Conservation (phyloP, 2,329 filamentous ascomycete genomes). For the Aspergillus ruber region DNA sequence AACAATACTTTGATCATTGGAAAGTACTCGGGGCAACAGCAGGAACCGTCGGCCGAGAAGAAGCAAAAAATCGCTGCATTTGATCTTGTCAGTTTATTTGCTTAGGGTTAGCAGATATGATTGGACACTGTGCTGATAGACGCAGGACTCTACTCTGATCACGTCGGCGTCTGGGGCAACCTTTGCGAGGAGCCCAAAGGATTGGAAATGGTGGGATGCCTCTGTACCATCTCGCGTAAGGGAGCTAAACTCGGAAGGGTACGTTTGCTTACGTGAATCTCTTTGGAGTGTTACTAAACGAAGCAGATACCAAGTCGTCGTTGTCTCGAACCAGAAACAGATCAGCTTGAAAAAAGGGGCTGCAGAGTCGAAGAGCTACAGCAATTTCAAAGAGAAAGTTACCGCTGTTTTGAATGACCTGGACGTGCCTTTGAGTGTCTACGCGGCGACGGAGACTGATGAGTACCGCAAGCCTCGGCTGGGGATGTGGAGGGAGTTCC, state of each 20-base stretch:
- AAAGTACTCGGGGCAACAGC: constrained; percentile 49
- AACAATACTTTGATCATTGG: constrained; percentile 69
- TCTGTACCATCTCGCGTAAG: constrained; percentile 62
- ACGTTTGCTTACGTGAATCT: constrained; percentile 13
- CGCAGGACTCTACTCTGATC: constrained; percentile 80
- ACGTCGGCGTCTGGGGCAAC: constrained; percentile 71
- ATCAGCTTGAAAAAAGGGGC: constrained; percentile 68
- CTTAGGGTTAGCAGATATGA: background rate
- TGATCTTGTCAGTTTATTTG: constrained; percentile 33
- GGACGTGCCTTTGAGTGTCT: constrained; percentile 70
- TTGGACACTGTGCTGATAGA: background rate
- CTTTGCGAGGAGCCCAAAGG: constrained; percentile 61
- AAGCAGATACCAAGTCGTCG: constrained; percentile 62
- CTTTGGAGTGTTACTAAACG: background rate
- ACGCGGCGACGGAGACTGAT: constrained; percentile 80
- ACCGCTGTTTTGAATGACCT: constrained; percentile 58
- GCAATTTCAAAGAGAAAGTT: constrained; percentile 78
- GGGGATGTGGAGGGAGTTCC: constrained; percentile 77
- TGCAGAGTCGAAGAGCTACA: constrained; percentile 59
- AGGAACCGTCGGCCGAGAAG: constrained; percentile 2
- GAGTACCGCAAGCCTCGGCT: constrained; percentile 76
- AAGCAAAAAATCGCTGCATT: constrained; percentile 38
- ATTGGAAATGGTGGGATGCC: constrained; percentile 93
- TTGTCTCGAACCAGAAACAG: constrained; percentile 86
- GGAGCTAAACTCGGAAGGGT: constrained; percentile 66